phyloP scores from a whole-genome alignment of 805 yeast species.

The Aciculoconidium aculeatum region DNA sequence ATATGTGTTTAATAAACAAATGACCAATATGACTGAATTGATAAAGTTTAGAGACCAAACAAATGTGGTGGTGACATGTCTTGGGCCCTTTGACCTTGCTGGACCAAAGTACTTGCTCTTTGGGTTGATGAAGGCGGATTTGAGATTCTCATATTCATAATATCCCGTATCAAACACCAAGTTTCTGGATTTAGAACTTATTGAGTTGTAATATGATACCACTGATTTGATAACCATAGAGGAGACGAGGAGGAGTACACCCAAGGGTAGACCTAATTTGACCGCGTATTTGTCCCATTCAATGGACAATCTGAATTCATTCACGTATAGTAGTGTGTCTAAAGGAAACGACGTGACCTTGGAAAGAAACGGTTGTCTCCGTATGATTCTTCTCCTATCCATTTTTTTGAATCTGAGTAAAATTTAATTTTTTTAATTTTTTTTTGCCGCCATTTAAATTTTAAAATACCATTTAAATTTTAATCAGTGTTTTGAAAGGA shows the following conservation, averaged over 20 bases:
- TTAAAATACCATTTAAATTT: too few species aligned
- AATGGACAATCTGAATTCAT: conserved; percentile 32
- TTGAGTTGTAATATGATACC: conserved; percentile 20
- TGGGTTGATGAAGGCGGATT: conserved; percentile 5
- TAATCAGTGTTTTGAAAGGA: too few species aligned
- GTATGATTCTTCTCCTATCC: conserved; percentile 11
- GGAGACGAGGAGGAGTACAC: conserved; percentile 15
- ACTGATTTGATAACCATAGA: conserved; percentile 18
- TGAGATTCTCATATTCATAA: conserved; percentile 27
- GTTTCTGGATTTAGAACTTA: conserved; percentile 24
- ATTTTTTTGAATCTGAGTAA: too few species aligned
- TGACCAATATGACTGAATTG: conserved; percentile 6
- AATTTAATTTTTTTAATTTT: too few species aligned
- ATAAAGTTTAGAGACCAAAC: conserved; percentile 14
- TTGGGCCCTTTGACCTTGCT: conserved; percentile 3
- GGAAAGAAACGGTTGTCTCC: conserved; percentile 25
- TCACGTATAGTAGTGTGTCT: conserved; percentile 29
- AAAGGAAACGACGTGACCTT: conserved; percentile 27
- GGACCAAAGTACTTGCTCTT: conserved; percentile 3
- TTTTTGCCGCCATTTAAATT: too few species aligned
- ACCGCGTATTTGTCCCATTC: conserved; percentile 37
- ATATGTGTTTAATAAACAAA: conserved; percentile 8
- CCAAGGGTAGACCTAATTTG: conserved; percentile 27
- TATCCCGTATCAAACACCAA: conserved; percentile 30
- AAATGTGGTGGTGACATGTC: conserved; percentile 9